phyloP scores from a whole-genome alignment of 768 basidiomycete genomes.

The Amanita muscaria region DNA sequence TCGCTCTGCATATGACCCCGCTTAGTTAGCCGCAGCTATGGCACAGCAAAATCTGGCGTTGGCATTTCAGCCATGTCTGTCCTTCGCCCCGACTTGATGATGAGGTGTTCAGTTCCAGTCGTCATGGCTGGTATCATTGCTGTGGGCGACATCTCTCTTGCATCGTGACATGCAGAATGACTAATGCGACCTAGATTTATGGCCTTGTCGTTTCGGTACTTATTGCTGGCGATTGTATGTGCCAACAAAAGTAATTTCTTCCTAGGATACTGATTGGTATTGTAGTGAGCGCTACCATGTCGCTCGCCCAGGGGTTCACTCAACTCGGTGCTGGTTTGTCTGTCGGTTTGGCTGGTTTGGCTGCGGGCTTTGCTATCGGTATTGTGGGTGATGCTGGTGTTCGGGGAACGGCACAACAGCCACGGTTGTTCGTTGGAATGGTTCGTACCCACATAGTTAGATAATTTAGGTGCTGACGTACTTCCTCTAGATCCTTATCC shows the following conservation, averaged over 20 bases:
- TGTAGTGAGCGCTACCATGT: conserved; percentile 69
- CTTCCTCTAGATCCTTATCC: conserved; percentile 72
- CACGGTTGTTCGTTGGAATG: conserved; percentile 91
- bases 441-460: conserved; percentile 27
- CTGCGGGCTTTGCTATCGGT: conserved; percentile 95
- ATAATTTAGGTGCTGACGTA: conserved; percentile 2
- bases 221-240: conserved; percentile 77
- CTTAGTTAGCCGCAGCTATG: conserved; percentile 56
- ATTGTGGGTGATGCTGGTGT: conserved; percentile 99
- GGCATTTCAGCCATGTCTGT: conserved; percentile 98
- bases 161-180: conserved; percentile 4
- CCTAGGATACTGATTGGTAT: background rate
- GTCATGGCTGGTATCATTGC: conserved; percentile 99
- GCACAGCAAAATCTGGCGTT: conserved; percentile 98
- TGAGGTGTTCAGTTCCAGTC: conserved; percentile 95
- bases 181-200: conserved; percentile 56
- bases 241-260: background rate
- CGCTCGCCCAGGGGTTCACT: conserved; percentile 88
- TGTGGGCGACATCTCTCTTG: conserved; percentile 41
- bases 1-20: conserved; percentile 11
- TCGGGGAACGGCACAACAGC: conserved; percentile 94
- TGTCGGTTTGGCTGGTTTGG: conserved; percentile 89
- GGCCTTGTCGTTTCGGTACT: conserved; percentile 99
- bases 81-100: conserved; percentile 93
- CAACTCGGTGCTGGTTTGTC: conserved; percentile 92